Evolutionary conservation across 345 rosid species (phyloP).

Genomic region (Brassica nigra): DNA sequence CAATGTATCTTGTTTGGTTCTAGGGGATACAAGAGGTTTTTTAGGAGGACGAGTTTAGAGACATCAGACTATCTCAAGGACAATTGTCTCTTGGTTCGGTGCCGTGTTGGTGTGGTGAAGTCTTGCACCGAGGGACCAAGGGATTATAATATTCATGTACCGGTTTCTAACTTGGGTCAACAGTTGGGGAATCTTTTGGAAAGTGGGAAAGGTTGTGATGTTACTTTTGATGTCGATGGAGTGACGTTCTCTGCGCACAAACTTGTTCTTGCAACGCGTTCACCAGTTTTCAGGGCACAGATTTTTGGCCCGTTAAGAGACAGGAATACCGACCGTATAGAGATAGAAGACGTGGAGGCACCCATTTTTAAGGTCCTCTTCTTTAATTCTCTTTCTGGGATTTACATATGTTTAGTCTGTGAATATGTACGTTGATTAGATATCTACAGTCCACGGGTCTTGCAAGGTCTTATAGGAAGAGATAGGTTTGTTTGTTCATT

Average conservation of each 20-base stretch:
- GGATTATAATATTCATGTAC: constrained; percentile 55
- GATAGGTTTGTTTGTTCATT: constrained; percentile 53
- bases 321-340: constrained; percentile 50
- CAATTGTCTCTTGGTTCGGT: constrained; percentile 61
- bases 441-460: constrained; percentile 3
- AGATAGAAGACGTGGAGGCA: constrained; percentile 61
- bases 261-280: constrained; percentile 68
- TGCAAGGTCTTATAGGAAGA: constrained; percentile 45
- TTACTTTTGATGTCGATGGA: constrained; percentile 60
- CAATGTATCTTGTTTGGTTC: constrained; percentile 33
- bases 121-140: constrained; percentile 69
- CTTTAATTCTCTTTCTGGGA: constrained; percentile 5
- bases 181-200: constrained; percentile 62
- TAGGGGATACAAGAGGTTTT: constrained; percentile 92
- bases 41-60: constrained; percentile 61
- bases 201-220: constrained; percentile 62
- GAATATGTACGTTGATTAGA: constrained; percentile 28
- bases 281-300: constrained; percentile 83
- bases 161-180: constrained; percentile 58
- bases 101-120: constrained; percentile 82
- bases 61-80: constrained; percentile 73
- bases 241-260: constrained; percentile 70
- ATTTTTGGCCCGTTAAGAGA: constrained; percentile 74
- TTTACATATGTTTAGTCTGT: background rate
- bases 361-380: constrained; percentile 68